Base-by-base conservation (phyloP, 768 basidiomycete genomes). In the Nidula microcarpa region DNA sequence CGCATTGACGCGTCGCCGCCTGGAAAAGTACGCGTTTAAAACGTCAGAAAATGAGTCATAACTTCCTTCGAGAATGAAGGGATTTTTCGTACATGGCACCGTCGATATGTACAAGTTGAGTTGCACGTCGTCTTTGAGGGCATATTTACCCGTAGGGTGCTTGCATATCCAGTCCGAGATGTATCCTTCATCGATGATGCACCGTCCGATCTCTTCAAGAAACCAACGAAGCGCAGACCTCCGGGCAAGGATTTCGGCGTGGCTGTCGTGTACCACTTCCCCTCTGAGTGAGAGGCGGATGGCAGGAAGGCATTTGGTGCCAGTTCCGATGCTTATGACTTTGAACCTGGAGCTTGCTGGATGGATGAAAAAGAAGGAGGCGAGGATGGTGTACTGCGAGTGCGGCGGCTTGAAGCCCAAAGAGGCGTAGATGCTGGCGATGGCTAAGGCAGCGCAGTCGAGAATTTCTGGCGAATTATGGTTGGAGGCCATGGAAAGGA, bases 1-100 rank as follows among this genome's bases (percentile, higher is more conserved):
- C 89, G 79, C 68, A 80, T 95, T 13, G 94, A 95, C 3, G 91
- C 93, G 59, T 95, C 94, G 8, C 94, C 94, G 63, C 93, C 93
- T 95, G 64, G 23, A 30, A 30, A 30, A 30, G 4, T 30, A 30
- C 23, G 23, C 23, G 23, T 30, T 30, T 30, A 30, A 30, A 30
- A 30, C 3, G 34, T 54, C 41, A 18, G 54, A 34, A 45, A 53
- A 55, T 35, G 54, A 49, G 50, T 52, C 11, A 35, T 36, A 43
- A 16, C 34, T 33, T 47, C 33, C 48, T 36, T 16, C 23, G 50
- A 50, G 39, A 5, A 16, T 18, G 43, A 43, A 52, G 41, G 37
- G 51, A 54, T 37, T 30, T 49, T 47, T 60, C 77, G 65, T 63
- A 84, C 80, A 86, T 53, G 77, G 77, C 34, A 76, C 62, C 16